A percentile compares a stretch with the other conserved stretches of the same genome.
phyloP scores from a whole-genome alignment of 176 grass and related monocot genomes.

The Hsuehochloa calcarea region DNA sequence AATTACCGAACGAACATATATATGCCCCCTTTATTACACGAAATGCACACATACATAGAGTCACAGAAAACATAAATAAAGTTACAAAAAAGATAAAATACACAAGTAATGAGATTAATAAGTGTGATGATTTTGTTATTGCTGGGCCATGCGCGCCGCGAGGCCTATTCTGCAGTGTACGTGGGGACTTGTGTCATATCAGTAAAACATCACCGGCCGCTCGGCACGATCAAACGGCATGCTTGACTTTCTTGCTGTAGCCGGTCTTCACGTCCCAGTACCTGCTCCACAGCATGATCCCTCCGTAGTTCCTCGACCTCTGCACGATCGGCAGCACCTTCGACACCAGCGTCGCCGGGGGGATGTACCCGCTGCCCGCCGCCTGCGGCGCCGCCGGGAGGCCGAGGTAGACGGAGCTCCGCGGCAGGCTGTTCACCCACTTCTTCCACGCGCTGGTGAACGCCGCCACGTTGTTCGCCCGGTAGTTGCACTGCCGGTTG shows the following conservation, averaged over 20 bases:
- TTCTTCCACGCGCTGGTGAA: background rate
- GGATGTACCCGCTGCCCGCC: background rate
- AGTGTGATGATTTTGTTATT: no score
- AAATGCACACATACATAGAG: no score
- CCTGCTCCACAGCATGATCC: conserved; percentile 27
- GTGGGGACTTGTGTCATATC: no score
- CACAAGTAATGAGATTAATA: no score
- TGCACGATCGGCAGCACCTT: conserved; percentile 23
- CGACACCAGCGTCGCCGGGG: background rate
- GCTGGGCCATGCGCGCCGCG: no score
- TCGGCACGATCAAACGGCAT: background rate
- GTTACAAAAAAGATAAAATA: no score
- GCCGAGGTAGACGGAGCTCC: background rate
- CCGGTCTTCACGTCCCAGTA: background rate
- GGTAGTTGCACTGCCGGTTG: background rate
- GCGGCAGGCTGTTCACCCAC: conserved; percentile 3
- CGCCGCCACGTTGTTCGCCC: background rate
- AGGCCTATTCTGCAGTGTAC: no score
- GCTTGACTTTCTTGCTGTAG: conserved; percentile 9
- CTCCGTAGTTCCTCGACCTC: conserved; percentile 7
- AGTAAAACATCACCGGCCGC: background rate
- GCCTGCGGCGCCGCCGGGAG: background rate
- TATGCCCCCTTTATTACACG: no score
- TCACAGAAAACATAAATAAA: no score
- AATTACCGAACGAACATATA: no score